Conservation (phyloP, 2,329 filamentous ascomycete genomes). For the Fusarium torreyae region DNA sequence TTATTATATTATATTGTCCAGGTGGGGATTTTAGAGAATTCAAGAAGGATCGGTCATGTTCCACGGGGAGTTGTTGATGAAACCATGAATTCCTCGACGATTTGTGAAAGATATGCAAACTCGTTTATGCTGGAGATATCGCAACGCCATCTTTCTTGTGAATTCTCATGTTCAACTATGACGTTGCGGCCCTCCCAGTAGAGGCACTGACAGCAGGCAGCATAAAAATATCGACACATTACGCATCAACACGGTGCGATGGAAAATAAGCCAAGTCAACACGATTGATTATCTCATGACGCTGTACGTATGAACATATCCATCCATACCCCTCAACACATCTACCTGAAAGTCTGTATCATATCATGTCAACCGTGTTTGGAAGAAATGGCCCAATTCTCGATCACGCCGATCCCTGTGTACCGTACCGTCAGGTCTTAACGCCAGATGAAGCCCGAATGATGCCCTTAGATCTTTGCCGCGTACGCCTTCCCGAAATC, state of each 20-base stretch:
- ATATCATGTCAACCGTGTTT: constrained; percentile 2
- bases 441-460: constrained; percentile 40
- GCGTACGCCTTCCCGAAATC: constrained; percentile 36
- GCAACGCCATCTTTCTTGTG: not conserved
- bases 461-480: constrained; percentile 29
- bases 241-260: not conserved
- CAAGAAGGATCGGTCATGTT: not conserved
- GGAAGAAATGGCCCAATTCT: constrained; percentile 12
- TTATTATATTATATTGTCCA: not conserved
- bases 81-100: not conserved
- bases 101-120: not conserved
- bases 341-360: not conserved
- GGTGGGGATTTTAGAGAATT: not conserved
- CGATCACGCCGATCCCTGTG: constrained; percentile 14
- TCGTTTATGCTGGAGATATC: too few relatives aligned
- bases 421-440: constrained; percentile 31
- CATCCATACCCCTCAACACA: not conserved
- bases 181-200: not conserved
- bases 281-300: not conserved
- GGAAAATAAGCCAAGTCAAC: not conserved
- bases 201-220: not conserved
- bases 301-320: not conserved
- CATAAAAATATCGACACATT: not conserved
- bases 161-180: not conserved
- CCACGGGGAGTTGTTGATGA: not conserved